These are phyloP conservation scores for Leishmania aethiopica DNA, from an alignment of 208 protist species.

Conservation along the genomic window DNA sequence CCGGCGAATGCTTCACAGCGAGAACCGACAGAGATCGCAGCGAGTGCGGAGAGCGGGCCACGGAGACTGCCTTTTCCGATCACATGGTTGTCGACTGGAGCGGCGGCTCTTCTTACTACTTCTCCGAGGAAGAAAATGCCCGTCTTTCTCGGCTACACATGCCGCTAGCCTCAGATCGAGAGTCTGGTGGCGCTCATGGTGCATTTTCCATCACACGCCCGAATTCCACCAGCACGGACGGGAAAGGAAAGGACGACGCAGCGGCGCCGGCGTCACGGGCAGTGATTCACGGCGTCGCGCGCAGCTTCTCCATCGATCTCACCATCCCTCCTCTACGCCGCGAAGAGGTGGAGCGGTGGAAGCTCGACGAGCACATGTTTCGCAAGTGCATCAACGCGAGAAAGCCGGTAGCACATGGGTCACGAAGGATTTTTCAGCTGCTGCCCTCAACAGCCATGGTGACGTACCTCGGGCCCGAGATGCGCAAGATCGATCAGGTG, in stretches of 20 bases:
- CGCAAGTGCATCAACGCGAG: constrained; percentile 2
- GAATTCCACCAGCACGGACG: background rate
- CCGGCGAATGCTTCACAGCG: background rate
- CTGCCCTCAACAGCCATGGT: constrained; percentile 50
- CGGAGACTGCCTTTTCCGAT: background rate
- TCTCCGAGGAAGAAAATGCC: constrained; percentile 7
- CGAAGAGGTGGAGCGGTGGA: constrained; percentile 62
- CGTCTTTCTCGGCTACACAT: background rate
- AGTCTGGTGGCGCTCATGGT: background rate
- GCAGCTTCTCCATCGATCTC: constrained; percentile 19
- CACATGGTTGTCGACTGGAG: constrained; percentile 5
- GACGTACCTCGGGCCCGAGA: constrained; percentile 52
- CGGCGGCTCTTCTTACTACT: constrained; percentile 13
- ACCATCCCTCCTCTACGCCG: constrained; percentile 44
- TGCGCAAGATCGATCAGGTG: constrained; percentile 59
- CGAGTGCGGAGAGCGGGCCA: background rate
- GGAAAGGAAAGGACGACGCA: background rate
- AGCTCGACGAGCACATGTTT: constrained; percentile 35
- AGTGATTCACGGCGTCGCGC: background rate
- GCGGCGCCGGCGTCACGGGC: background rate
- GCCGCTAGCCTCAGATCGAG: background rate
- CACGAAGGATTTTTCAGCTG: constrained; percentile 8
- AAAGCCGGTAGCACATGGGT: background rate
- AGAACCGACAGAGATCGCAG: background rate
- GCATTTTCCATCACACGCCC: background rate